These are phyloP conservation scores for Juncus effusus DNA, from an alignment of 176 grass and related monocot species.

Conservation along the genomic window DNA sequence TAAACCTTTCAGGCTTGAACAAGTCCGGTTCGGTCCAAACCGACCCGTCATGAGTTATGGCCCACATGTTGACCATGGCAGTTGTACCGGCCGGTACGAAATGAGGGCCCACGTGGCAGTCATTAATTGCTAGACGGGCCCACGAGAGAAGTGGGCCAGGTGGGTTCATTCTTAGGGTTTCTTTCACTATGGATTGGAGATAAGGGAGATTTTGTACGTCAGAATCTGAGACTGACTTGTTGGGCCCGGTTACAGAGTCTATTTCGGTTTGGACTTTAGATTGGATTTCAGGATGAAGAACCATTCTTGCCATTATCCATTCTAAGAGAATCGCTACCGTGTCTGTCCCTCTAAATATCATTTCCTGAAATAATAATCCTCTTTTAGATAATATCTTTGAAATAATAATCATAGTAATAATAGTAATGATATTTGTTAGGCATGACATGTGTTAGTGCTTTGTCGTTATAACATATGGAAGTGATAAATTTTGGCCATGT, in stretches of 20 bases:
- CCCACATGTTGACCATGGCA: slow-evolving; percentile 96
- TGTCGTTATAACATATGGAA: neutral
- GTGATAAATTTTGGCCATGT: neutral
- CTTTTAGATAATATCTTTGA: neutral
- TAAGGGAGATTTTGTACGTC: slow-evolving; percentile 57
- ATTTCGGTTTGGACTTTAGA: slow-evolving; percentile 55
- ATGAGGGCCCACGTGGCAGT: slow-evolving; percentile 52
- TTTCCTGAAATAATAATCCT: slow-evolving; percentile 44
- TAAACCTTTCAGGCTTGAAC: slow-evolving; percentile 61
- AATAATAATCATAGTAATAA: neutral
- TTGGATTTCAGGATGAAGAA: slow-evolving; percentile 71
- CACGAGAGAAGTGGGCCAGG: slow-evolving; percentile 83
- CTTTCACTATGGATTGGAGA: slow-evolving; percentile 62
- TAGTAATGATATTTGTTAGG: neutral
- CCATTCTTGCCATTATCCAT: slow-evolving; percentile 80
- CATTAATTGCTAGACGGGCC: slow-evolving; percentile 67
- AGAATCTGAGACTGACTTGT: slow-evolving; percentile 31
- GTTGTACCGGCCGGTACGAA: slow-evolving; percentile 66
- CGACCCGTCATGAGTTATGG: slow-evolving; percentile 58
- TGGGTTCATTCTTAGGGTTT: slow-evolving; percentile 72
- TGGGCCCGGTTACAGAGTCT: slow-evolving; percentile 32
- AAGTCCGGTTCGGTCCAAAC: slow-evolving; percentile 47
- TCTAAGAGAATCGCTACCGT: slow-evolving; percentile 76
- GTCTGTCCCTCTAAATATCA: slow-evolving; percentile 80
- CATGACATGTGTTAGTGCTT: neutral